Conservation (phyloP, 73 alveolate species). For the Paramecium bursaria region DNA sequence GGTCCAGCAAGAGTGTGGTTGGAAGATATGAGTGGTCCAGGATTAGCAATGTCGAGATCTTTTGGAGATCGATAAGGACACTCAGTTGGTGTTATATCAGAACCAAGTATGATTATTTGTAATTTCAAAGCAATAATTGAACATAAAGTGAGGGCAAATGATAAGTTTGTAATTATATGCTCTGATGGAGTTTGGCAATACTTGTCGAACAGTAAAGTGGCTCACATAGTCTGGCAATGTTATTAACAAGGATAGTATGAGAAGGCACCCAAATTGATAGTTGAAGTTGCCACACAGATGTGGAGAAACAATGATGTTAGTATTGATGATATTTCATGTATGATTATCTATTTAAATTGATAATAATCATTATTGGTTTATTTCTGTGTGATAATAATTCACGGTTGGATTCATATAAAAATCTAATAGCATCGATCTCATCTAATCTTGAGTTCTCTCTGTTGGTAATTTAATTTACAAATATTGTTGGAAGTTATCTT, state of each 20-base stretch:
- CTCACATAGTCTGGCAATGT: constrained; percentile 14
- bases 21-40: constrained; percentile 75
- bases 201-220: constrained; percentile 43
- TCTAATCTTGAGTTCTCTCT: neutral
- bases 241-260: constrained; percentile 2
- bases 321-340: constrained; percentile 71
- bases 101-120: too few relatives aligned
- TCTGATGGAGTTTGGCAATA: constrained; percentile 71
- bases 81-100: constrained; percentile 82
- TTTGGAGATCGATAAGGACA: constrained; percentile 83
- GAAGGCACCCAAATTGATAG: constrained; percentile 40
- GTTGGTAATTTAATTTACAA: constrained; percentile 5
- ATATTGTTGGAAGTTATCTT: constrained; percentile 19
- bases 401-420: constrained; percentile 67
- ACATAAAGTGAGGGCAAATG: constrained; percentile 19
- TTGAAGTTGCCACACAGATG: constrained; percentile 8
- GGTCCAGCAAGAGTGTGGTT: constrained; percentile 89
- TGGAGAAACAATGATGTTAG: constrained; percentile 61
- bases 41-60: constrained; percentile 86
- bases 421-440: constrained; percentile 53
- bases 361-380: too few relatives aligned
- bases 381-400: constrained; percentile 63
- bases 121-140: too few relatives aligned
- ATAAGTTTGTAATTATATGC: constrained; percentile 61
- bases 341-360: constrained; percentile 58